Conservation (phyloP, 176 grass and related monocot species). For the Dactylis glomerata region DNA sequence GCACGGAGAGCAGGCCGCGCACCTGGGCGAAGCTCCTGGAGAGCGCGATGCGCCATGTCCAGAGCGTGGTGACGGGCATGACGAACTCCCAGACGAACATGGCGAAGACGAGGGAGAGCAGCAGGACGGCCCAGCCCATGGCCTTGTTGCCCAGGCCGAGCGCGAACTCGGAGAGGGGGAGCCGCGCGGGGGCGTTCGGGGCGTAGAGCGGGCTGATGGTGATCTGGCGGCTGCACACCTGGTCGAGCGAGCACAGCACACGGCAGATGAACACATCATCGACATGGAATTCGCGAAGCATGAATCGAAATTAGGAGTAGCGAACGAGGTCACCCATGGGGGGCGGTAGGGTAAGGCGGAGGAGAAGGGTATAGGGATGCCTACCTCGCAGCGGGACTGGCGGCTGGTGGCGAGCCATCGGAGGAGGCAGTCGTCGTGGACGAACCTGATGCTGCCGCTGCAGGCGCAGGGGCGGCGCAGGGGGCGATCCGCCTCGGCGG, state of each 20-base stretch:
- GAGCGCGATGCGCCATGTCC: conserved; percentile 41
- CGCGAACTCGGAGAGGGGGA: conserved; percentile 32
- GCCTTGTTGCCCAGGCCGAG: conserved; percentile 30
- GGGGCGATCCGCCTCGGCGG: conserved; percentile 17
- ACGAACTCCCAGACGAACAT: conserved; percentile 35
- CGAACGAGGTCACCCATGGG: background rate
- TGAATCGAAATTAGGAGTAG: conserved; percentile 9
- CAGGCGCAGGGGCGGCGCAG: conserved; percentile 48
- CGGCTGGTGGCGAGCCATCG: conserved; percentile 40
- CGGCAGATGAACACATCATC: background rate
- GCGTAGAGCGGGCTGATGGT: conserved; percentile 39
- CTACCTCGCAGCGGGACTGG: conserved; percentile 38
- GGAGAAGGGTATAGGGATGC: background rate
- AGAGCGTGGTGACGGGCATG: conserved; percentile 43
- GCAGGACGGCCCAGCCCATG: background rate
- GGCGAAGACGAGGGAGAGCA: conserved; percentile 33
- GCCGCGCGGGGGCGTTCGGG: conserved; percentile 17
- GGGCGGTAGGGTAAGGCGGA: background rate
- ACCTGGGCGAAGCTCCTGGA: conserved; percentile 20
- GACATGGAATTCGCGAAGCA: background rate
- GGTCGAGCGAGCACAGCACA: background rate
- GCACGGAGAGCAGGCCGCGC: conserved; percentile 28
- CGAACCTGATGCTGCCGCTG: conserved; percentile 45
- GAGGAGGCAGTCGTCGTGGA: conserved; percentile 56
- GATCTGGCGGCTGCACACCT: conserved; percentile 37